Conservation (phyloP, 2,329 filamentous ascomycete species). For the Penicillium griseofulvum region DNA sequence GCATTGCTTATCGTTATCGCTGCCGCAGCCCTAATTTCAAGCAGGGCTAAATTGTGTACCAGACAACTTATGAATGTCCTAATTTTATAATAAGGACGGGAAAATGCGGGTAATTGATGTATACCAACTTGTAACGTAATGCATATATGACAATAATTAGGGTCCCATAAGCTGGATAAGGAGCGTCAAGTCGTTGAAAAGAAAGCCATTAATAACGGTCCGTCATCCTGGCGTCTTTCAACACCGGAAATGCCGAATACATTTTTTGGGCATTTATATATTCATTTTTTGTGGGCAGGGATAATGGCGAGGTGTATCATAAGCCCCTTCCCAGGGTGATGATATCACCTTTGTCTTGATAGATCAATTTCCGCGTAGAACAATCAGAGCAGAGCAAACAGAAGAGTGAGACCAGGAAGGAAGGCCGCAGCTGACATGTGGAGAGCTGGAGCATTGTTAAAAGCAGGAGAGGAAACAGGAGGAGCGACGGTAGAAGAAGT, state of each 20-base stretch:
- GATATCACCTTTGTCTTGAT: background rate
- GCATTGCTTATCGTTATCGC: conserved; percentile 17
- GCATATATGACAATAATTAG: conserved; percentile 17
- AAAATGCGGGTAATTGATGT: too few species aligned
- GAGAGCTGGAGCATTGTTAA: conserved; percentile 19
- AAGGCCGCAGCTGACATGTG: conserved; percentile 16
- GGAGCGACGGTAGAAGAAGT: conserved; percentile 4
- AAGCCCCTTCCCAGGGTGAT: background rate
- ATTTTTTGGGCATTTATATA: conserved; percentile 9
- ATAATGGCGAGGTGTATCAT: too few species aligned
- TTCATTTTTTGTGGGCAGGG: background rate
- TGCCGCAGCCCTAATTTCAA: conserved; percentile 11
- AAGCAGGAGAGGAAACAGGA: conserved; percentile 10
- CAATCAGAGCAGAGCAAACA: conserved; percentile 20
- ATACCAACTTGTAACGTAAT: conserved; percentile 14
- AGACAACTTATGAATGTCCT: background rate
- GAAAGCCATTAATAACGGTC: conserved; percentile 8
- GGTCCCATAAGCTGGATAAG: conserved; percentile 15
- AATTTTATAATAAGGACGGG: background rate
- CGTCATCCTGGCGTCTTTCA: conserved; percentile 2
- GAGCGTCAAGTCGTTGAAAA: conserved; percentile 17
- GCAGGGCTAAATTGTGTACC: background rate
- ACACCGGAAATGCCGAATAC: conserved; percentile 4
- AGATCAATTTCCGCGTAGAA: background rate
- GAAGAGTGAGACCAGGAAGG: conserved; percentile 16